Base-by-base conservation (phyloP, 2,329 filamentous ascomycete genomes). In the Colletotrichum filicis region DNA sequence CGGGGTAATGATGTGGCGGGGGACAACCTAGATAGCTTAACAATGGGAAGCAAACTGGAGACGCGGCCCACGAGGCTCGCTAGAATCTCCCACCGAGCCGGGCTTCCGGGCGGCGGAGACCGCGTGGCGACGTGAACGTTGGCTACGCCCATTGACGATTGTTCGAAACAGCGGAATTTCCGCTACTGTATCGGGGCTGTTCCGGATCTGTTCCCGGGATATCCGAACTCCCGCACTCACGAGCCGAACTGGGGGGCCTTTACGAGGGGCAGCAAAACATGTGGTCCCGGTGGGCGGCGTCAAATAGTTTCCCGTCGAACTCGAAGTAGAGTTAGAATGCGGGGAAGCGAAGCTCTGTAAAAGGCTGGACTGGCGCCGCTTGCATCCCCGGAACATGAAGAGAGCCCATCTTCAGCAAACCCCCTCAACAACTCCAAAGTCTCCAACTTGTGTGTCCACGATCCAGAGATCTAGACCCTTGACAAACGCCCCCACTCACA, bases 11-110 rank as follows among this genome's bases (percentile, higher is more conserved):
- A 35, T 61, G 55, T 30, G 55, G 59, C 65, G 70, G 61, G 42
- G 66, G 53, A 37, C 42, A 60, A 55, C 66, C 66, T 57, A 65
- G 70, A 73, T 69, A 68, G 70, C 59, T 69, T 32, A 11, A 30
- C 28, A 55, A 19, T 30, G 26, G 30, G 12, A 28, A 57, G 32
- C 2, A 46, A 35, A 28, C 19, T 12, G 49, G 28, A 37, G 26
- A 0, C 52, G 19, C 35, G 55, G 52, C 12, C 28, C n/a, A 28
- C 19, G 32, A 37, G 19, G 16, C 28, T 66, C 68, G 60, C 32
- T 59, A 19, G 53, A 73, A 61, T 28, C 56, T 30, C 35, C 19
- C 53, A 56, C 68, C 35, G 58, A 59, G 30, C 30, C 46, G 68
- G 62, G 37, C 62, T 64, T 71, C 68, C 35, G 63, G 59, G 14